Evolutionary conservation across 768 basidiomycete species (phyloP), one percentile per base, ranked within the genome.

Genomic region (Suillus brevipes): DNA sequence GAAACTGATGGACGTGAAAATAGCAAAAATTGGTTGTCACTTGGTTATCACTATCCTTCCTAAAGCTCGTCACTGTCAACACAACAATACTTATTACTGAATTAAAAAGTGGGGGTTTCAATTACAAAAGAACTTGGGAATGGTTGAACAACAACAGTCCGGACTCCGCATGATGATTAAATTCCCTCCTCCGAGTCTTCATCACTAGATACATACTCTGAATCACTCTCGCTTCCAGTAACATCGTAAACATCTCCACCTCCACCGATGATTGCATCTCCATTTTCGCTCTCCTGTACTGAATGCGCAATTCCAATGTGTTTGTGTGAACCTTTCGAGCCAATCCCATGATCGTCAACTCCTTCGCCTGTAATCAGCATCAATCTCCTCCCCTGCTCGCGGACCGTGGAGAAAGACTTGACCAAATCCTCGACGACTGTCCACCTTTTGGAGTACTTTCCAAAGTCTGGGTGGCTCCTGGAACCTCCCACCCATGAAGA

Each of bases 361-460:
- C 47, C 47, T 47, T 47, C 47, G 4, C 47, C 47, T 23, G 47
- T 10, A 23, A 12, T 23, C n/a, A 47, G 47, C n/a, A 23, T 47
- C n/a, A 23, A 12, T 47, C n/a, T n/a, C 47, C 47, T 23, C 47
- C n/a, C 12, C 47, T 47, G 47, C 47, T 47, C 47, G 16, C 47
- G 47, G 47, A 60, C 69, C 16, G 60, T 65, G 28, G 74, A 57
- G 49, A 74, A 72, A 8, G 72, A 64, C 25, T 67, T 70, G 8
- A 75, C 64, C n/a, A 69, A 28, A 63, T 28, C 47, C 68, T 73
- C 69, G 34, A 73, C 74, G 28, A 70, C 68, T 60, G 62, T 70
- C 74, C 74, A 75, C 37, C 75, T 36, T 50, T 45, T 64, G 31
- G 14, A 36, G 55, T 75, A 76, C 63, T 71, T 76, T 14, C 71